Conservation (phyloP, 1,284 basidiomycete genomes). For the Melampsora americana region DNA sequence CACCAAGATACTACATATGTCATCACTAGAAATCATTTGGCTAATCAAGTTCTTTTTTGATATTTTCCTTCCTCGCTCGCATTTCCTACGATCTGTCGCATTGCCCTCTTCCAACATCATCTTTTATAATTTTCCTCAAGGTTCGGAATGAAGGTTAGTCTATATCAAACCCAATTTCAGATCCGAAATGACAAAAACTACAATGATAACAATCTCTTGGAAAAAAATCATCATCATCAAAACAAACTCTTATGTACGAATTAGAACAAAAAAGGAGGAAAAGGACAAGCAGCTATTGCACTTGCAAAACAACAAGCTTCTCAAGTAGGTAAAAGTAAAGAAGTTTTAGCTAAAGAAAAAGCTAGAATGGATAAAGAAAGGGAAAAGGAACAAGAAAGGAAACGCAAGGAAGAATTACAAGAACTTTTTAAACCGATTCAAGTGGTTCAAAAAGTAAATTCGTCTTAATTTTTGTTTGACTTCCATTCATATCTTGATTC, state of each 20-base stretch:
- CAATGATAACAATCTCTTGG: neutral
- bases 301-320: slow-evolving; percentile 69
- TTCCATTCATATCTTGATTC: neutral
- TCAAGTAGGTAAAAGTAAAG: slow-evolving; percentile 72
- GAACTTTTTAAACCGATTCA: slow-evolving; percentile 59
- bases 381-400: slow-evolving; percentile 79
- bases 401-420: slow-evolving; percentile 78
- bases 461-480: neutral
- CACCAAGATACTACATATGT: neutral
- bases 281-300: slow-evolving; percentile 80
- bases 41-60: neutral
- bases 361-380: slow-evolving; percentile 67
- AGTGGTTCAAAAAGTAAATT: slow-evolving; percentile 52
- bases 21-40: neutral
- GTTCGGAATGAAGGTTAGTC: slow-evolving; percentile 40
- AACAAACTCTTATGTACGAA: slow-evolving; percentile 54
- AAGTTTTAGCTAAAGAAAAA: slow-evolving; percentile 55
- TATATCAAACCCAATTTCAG: neutral
- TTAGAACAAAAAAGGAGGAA: slow-evolving; percentile 91
- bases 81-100: too few relatives aligned
- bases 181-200: neutral
- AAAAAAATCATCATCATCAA: neutral
- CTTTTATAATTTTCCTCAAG: neutral
- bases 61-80: neutral
- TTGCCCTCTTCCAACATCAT: too few relatives aligned